Evolutionary conservation across 139 green algal species (phyloP), one percentile per base, ranked within the genome.

Genomic region (Volvox africanus): DNA sequence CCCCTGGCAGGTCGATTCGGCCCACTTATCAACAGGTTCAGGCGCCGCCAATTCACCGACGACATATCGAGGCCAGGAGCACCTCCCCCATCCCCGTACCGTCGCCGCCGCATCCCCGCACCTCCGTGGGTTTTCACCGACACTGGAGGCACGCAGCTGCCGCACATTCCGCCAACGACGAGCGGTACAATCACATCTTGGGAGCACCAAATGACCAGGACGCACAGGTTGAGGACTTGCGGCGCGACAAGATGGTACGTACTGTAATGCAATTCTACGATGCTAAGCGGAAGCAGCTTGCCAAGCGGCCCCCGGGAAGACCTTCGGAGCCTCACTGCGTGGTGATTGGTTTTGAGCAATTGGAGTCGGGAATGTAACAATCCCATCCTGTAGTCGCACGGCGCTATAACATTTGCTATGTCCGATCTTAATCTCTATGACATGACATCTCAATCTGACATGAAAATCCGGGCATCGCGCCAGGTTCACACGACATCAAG

Each of bases 61-160:
- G 71, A 21, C 71, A 21, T 32, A 36, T 30, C 1, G 71, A 30
- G 71, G 71, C 71, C 26, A 30, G 71, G 18, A 81, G 79, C 79
- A 69, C 36, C 13, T 68, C 79, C 17, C 79, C 79, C 79, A 85
- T 85, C 79, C 79, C 79, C 22, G 79, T 85, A 26, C 79, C 79
- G 37, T 85, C 36, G 37, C 79, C 79, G 36, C 37, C 26, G 18
- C 33, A 20, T 32, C 28, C n/a, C 26, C 75, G 75, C 11, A 75
- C 22, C 67, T 26, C 67, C 67, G 9, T 55, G 44, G 44, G 44
- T 55, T 9, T 55, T 55, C 44, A 14, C 22, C 67, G 67, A 75
- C 67, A 75, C 22, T 2, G 22, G 67, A 11, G 22, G 67, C 67
- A 75, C 11, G 67, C 67, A 24, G 65, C 16, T 6, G 65, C 65